Percentiles rank a stretch among this genome's conserved stretches.
phyloP scores from a whole-genome alignment of 2,329 filamentous ascomycete genomes.

The Penicillium polonicum region DNA sequence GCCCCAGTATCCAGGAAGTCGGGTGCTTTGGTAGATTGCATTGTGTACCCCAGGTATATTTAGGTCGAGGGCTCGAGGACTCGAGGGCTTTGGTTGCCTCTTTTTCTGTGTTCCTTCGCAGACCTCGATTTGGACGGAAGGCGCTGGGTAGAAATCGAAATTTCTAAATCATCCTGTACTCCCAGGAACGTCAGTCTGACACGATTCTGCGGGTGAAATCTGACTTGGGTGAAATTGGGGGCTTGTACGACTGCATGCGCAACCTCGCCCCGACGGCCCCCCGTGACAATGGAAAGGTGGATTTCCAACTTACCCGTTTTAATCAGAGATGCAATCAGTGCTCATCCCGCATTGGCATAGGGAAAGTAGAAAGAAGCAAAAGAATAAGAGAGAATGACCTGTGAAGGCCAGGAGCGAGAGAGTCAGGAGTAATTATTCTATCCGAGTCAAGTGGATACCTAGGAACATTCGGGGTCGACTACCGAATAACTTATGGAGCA shows the following conservation, averaged over 20 bases:
- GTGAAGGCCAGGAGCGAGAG: neutral
- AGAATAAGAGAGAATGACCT: neutral
- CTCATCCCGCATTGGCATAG: slow-evolving; percentile 1
- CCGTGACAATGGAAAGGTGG: slow-evolving; percentile 5
- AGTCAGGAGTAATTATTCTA: slow-evolving; percentile 13
- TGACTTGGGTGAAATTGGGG: slow-evolving; percentile 10
- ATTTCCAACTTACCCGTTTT: slow-evolving; percentile 17
- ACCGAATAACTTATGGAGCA: slow-evolving; percentile 14
- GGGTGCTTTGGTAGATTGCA: slow-evolving; percentile 33
- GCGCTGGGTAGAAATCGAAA: slow-evolving; percentile 23
- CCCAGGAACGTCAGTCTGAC: slow-evolving; percentile 18
- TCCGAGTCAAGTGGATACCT: slow-evolving; percentile 8
- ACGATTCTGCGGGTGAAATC: slow-evolving; percentile 10
- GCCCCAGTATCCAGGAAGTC: slow-evolving; percentile 33
- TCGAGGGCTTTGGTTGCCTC: neutral
- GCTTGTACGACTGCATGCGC: slow-evolving; percentile 9
- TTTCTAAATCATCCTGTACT: slow-evolving; percentile 29
- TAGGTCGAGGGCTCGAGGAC: slow-evolving; percentile 3
- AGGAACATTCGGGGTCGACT: slow-evolving; percentile 14
- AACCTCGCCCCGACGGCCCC: slow-evolving; percentile 5
- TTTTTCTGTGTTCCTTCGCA: slow-evolving; percentile 5
- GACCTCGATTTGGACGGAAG: slow-evolving; percentile 13
- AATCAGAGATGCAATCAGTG: slow-evolving; percentile 8
- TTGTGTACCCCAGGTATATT: slow-evolving; percentile 21
- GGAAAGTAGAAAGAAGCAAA: neutral